These are phyloP conservation scores for Graphium sp. DNA, from an alignment of 2,329 filamentous ascomycete species.

Conservation along the genomic window DNA sequence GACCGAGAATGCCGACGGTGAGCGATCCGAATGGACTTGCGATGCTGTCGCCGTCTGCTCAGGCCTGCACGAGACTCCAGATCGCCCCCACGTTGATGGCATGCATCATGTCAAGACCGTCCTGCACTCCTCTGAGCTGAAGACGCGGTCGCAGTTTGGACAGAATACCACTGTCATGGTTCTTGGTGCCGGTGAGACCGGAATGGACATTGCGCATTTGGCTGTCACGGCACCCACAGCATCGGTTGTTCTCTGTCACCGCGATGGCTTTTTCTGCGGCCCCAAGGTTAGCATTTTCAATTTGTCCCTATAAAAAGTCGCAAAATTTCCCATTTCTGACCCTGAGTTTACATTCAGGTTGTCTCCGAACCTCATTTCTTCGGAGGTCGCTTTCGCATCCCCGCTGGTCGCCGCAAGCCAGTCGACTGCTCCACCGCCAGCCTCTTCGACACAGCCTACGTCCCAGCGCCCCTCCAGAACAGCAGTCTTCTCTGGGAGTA, in stretches of 20 bases:
- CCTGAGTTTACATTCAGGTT: too few relatives aligned
- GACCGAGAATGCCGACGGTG: neutral
- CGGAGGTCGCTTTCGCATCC: neutral
- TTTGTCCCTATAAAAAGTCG: too few relatives aligned
- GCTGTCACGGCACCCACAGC: slow-evolving; percentile 23
- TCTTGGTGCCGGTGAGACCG: slow-evolving; percentile 26
- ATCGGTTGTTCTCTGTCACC: slow-evolving; percentile 24
- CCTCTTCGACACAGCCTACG: slow-evolving; percentile 32
- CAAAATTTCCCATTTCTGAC: neutral
- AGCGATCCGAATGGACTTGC: slow-evolving; percentile 14
- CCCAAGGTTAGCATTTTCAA: slow-evolving; percentile 17
- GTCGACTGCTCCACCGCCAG: slow-evolving; percentile 27
- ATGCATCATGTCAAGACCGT: slow-evolving; percentile 17
- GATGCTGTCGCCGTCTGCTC: slow-evolving; percentile 28
- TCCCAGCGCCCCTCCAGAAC: slow-evolving; percentile 25
- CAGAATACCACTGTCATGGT: slow-evolving; percentile 20
- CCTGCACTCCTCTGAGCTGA: slow-evolving; percentile 25
- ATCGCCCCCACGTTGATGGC: slow-evolving; percentile 19
- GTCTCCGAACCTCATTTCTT: neutral
- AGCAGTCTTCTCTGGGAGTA: slow-evolving; percentile 23
- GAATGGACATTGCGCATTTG: slow-evolving; percentile 24
- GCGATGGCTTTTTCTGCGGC: slow-evolving; percentile 25
- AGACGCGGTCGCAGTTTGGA: slow-evolving; percentile 22
- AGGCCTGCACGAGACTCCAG: slow-evolving; percentile 23
- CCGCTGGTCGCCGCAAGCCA: slow-evolving; percentile 19